Percentiles rank a stretch among this genome's conserved stretches.
These are phyloP conservation scores for Russula virescens DNA, from an alignment of 768 basidiomycete genomes.

Conservation along the genomic window DNA sequence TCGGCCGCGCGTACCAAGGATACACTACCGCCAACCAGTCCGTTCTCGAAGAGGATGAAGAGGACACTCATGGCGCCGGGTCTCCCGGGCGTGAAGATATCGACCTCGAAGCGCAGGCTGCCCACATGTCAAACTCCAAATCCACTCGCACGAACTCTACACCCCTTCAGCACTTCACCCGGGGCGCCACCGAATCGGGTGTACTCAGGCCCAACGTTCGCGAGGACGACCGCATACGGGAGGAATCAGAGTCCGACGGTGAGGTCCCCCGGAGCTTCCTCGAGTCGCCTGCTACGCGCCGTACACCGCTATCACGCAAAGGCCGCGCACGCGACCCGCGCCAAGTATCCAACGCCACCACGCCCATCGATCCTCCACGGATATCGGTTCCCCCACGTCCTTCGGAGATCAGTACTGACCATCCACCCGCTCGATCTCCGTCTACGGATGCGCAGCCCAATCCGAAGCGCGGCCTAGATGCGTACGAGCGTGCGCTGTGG, in stretches of 20 bases:
- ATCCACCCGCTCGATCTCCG: slow-evolving; percentile 24
- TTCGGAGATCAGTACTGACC: slow-evolving; percentile 50
- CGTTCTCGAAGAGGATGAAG: slow-evolving; percentile 67
- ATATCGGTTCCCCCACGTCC: slow-evolving; percentile 61
- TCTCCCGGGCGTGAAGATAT: slow-evolving; percentile 36
- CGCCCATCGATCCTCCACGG: slow-evolving; percentile 33
- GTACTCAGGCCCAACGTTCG: slow-evolving; percentile 67
- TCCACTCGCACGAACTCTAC: slow-evolving; percentile 35
- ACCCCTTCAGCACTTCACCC: slow-evolving; percentile 50
- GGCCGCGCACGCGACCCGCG: slow-evolving; percentile 34
- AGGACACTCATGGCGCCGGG: slow-evolving; percentile 38
- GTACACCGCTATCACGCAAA: slow-evolving; percentile 30
- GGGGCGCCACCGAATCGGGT: slow-evolving; percentile 55
- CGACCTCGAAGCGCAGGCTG: slow-evolving; percentile 53
- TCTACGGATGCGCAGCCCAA: slow-evolving; percentile 31
- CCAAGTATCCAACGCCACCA: background rate
- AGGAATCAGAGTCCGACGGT: slow-evolving; percentile 65
- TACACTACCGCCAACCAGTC: slow-evolving; percentile 72
- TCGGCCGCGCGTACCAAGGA: slow-evolving; percentile 66
- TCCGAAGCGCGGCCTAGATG: slow-evolving; percentile 66
- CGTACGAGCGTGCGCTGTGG: slow-evolving; percentile 91
- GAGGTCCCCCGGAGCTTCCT: slow-evolving; percentile 84
- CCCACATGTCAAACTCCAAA: slow-evolving; percentile 33
- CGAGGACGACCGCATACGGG: slow-evolving; percentile 54
- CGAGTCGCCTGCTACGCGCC: slow-evolving; percentile 45